Percentiles rank a stretch among this genome's conserved stretches.
Evolutionary conservation across 805 yeast genomes (phyloP).

Genomic region (Candida nitratophila): DNA sequence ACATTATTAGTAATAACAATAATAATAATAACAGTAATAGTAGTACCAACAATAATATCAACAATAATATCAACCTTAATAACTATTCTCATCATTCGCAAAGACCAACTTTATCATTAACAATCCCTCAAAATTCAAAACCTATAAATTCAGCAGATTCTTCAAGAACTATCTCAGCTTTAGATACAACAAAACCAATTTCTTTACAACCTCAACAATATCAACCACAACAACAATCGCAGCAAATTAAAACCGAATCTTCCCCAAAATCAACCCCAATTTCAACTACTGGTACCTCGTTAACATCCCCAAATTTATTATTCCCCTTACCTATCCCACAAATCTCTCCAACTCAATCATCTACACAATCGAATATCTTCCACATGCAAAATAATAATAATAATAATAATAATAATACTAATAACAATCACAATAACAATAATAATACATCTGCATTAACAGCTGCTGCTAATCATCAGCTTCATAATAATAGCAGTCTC

Average conservation of each 20-base stretch:
- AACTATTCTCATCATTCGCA: no score
- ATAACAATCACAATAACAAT: background rate
- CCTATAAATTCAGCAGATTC: slow-evolving; percentile 24
- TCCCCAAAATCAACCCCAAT: slow-evolving; percentile 17
- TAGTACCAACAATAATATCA: slow-evolving; percentile 14
- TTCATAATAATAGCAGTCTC: no score
- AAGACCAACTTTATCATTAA: slow-evolving; percentile 57
- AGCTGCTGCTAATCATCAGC: no score
- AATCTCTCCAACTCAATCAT: slow-evolving; percentile 25
- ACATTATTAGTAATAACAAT: background rate
- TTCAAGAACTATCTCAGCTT: slow-evolving; percentile 39
- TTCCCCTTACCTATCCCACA: slow-evolving; percentile 20
- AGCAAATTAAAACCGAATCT: slow-evolving; percentile 9
- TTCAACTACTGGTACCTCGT: slow-evolving; percentile 13
- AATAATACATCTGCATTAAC: no score
- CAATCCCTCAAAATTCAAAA: slow-evolving; percentile 42
- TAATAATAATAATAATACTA: slow-evolving; percentile 13
- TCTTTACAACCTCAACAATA: slow-evolving; percentile 6
- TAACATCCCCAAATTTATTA: slow-evolving; percentile 16
- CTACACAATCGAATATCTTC: slow-evolving; percentile 5
- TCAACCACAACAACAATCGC: slow-evolving; percentile 1
- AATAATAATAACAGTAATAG: no score
- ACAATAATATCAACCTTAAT: no score
- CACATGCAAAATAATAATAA: no score
- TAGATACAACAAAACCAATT: slow-evolving; percentile 15